A percentile compares a stretch with the other conserved stretches of the same genome.
Conservation (phyloP, 768 basidiomycete genomes). For the Chalciporus piperatus region DNA sequence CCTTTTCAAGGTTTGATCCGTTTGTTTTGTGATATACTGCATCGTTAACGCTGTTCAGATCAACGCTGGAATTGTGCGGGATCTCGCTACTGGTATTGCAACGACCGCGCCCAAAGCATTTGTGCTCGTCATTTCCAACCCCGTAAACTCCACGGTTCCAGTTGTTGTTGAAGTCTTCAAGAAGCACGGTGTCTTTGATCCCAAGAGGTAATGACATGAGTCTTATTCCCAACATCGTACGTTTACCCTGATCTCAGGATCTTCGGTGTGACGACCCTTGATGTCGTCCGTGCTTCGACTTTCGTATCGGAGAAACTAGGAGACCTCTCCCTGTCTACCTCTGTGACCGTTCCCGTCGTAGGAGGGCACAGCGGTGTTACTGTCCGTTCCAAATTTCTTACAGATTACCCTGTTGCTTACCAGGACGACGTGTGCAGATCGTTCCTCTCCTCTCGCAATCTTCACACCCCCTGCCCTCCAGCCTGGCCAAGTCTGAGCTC, state of each 20-base stretch:
- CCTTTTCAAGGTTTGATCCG: constrained; percentile 76
- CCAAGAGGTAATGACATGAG: constrained; percentile 64
- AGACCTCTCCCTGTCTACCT: constrained; percentile 56
- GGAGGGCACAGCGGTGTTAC: constrained; percentile 95
- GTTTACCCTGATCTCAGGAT: constrained; percentile 47
- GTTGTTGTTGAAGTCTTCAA: constrained; percentile 96
- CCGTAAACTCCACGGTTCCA: constrained; percentile 98
- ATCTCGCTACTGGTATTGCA: constrained; percentile 89
- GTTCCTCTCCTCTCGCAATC: constrained; percentile 93
- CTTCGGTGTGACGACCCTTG: constrained; percentile 97
- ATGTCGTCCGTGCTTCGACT: constrained; percentile 96
- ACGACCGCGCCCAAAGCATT: constrained; percentile 82
- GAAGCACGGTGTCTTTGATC: constrained; percentile 86
- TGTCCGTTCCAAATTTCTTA: constrained; percentile 37
- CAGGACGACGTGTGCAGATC: constrained; percentile 48
- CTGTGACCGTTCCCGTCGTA: constrained; percentile 81
- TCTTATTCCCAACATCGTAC: not conserved
- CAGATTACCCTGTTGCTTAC: constrained; percentile 6
- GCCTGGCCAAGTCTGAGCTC: constrained; percentile 43
- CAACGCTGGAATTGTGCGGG: constrained; percentile 95
- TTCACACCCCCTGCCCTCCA: constrained; percentile 68
- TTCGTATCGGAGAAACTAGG: constrained; percentile 83
- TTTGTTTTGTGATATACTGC: not conserved
- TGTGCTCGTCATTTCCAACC: constrained; percentile 97
- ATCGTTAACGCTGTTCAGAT: constrained; percentile 50